These are phyloP conservation scores for Babesia gibsoni DNA, from an alignment of 169 alveolate genomes.

Conservation along the genomic window DNA sequence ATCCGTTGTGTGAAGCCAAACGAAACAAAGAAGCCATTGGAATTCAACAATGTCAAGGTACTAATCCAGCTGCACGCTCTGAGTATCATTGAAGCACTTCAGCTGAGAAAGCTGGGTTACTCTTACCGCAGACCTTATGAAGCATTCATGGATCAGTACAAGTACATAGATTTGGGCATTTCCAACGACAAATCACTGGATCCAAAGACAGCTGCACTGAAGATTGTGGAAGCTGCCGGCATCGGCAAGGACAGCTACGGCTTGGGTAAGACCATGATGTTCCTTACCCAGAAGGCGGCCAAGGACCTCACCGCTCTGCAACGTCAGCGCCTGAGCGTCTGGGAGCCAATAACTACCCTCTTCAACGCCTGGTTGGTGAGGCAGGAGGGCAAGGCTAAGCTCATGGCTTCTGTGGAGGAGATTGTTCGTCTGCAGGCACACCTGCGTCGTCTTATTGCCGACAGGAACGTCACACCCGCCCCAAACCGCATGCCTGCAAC, in stretches of 20 bases:
- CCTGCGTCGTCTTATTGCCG: constrained; percentile 67
- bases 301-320: constrained; percentile 81
- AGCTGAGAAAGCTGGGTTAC: constrained; percentile 84
- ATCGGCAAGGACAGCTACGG: constrained; percentile 63
- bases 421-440: constrained; percentile 87
- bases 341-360: constrained; percentile 83
- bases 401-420: constrained; percentile 65
- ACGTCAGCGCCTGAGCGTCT: constrained; percentile 83
- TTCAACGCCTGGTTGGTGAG: constrained; percentile 80
- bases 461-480: constrained; percentile 38
- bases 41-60: constrained; percentile 85
- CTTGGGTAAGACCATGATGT: constrained; percentile 87
- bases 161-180: constrained; percentile 74
- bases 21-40: constrained; percentile 85
- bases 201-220: constrained; percentile 67
- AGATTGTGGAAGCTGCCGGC: constrained; percentile 64
- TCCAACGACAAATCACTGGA: constrained; percentile 75
- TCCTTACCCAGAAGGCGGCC: constrained; percentile 84
- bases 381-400: constrained; percentile 53
- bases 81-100: constrained; percentile 89
- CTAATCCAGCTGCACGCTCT: constrained; percentile 86
- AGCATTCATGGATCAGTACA: constrained; percentile 83
- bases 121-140: constrained; percentile 87
- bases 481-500: constrained; percentile 14
- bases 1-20: constrained; percentile 89